phyloP scores from a whole-genome alignment of 768 basidiomycete species.

The Boletus reticulatus region DNA sequence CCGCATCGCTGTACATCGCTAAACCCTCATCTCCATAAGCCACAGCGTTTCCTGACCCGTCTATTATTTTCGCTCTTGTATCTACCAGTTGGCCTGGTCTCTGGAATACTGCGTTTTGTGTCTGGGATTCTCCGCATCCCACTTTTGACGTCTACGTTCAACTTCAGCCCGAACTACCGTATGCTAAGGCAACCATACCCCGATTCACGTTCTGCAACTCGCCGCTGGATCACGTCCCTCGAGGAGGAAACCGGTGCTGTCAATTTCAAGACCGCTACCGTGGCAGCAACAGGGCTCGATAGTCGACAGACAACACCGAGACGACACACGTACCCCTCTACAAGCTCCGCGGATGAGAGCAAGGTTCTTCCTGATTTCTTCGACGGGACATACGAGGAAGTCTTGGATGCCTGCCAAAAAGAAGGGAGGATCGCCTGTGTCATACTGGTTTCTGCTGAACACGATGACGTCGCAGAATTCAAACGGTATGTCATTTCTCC shows the following conservation, averaged over 20 bases:
- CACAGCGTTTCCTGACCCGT: conserved; percentile 7
- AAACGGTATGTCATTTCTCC: conserved; percentile 54
- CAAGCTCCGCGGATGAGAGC: conserved; percentile 31
- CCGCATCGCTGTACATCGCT: neutral
- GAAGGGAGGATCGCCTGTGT: conserved; percentile 77
- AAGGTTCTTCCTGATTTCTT: conserved; percentile 79
- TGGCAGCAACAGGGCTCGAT: conserved; percentile 38
- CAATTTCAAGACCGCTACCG: conserved; percentile 43
- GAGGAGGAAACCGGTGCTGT: conserved; percentile 85
- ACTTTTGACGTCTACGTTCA: conserved; percentile 58
- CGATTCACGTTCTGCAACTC: conserved; percentile 54
- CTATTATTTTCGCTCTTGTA: conserved; percentile 42
- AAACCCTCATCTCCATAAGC: neutral
- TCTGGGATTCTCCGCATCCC: conserved; percentile 68
- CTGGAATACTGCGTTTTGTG: conserved; percentile 54
- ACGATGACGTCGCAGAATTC: conserved; percentile 86
- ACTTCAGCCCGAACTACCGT: conserved; percentile 40
- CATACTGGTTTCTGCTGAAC: conserved; percentile 83
- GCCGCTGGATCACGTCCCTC: conserved; percentile 75
- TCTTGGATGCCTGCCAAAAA: conserved; percentile 64
- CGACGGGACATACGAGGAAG: conserved; percentile 78
- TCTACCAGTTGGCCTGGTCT: conserved; percentile 52
- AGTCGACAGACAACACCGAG: conserved; percentile 46
- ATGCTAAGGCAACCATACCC: conserved; percentile 35
- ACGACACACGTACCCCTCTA: conserved; percentile 26